Conservation (phyloP, 306 rosid species). For the Pterocarpus macrocarpus region DNA sequence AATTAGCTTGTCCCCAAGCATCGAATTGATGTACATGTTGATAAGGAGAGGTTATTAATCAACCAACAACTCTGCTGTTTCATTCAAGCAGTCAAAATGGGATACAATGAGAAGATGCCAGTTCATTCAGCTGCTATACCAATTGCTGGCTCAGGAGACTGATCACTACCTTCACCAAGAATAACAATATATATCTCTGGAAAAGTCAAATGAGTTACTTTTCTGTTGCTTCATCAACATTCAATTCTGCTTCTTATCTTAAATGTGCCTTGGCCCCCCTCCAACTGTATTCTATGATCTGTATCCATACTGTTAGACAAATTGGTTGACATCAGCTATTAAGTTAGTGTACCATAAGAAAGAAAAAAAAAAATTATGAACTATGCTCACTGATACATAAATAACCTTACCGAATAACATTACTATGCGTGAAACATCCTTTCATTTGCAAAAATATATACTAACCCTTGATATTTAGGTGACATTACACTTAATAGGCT, state of each 20-base stretch:
- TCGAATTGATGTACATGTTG: slow-evolving; percentile 19
- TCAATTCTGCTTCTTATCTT: neutral
- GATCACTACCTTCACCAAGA: neutral
- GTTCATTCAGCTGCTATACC: neutral
- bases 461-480: no score
- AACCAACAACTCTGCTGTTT: slow-evolving; percentile 27
- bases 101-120: neutral
- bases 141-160: slow-evolving; percentile 2
- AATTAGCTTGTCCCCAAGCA: slow-evolving; percentile 4
- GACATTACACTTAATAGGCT: no score
- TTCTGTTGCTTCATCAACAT: slow-evolving; percentile 1
- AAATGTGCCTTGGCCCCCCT: slow-evolving; percentile 37
- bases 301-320: neutral
- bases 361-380: neutral
- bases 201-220: neutral
- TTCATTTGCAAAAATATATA: no score
- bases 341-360: slow-evolving; percentile 11
- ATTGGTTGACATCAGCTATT: neutral
- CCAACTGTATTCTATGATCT: slow-evolving; percentile 36
- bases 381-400: neutral
- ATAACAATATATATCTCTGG: neutral
- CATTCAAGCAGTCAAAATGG: slow-evolving; percentile 17
- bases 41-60: slow-evolving; percentile 29
- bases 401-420: neutral
- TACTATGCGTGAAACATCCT: no score